Percentiles rank a stretch among this genome's conserved stretches.
These are phyloP conservation scores for Porphyrellus cyaneotinctus DNA, from an alignment of 768 basidiomycete genomes.

Conservation along the genomic window DNA sequence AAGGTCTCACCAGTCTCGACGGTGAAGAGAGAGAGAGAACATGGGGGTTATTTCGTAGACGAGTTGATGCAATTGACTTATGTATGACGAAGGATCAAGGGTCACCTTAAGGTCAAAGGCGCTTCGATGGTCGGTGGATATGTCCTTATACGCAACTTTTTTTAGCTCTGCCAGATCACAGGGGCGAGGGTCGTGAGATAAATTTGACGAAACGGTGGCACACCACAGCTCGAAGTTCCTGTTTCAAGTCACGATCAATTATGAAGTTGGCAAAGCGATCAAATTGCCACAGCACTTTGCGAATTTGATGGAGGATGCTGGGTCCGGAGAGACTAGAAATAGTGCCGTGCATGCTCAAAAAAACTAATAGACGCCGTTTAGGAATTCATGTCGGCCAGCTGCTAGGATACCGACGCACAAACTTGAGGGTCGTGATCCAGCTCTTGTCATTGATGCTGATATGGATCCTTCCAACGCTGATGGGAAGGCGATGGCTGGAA, in stretches of 20 bases:
- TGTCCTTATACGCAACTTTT: background rate
- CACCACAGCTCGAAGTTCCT: background rate
- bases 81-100: background rate
- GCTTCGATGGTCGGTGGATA: background rate
- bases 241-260: background rate
- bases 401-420: no score
- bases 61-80: background rate
- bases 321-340: background rate
- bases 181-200: constrained; percentile 8
- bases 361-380: background rate
- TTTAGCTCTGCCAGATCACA: background rate
- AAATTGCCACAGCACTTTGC: constrained; percentile 1
- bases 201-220: background rate
- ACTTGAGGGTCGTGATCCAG: no score
- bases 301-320: background rate
- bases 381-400: no score
- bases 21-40: constrained; percentile 26
- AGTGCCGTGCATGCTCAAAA: background rate
- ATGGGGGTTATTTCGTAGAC: constrained; percentile 6
- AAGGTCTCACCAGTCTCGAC: constrained; percentile 28
- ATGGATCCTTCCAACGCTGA: no score
- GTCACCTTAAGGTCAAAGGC: background rate
- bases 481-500: no score
- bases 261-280: background rate
- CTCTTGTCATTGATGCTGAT: no score